Evolutionary conservation across 768 basidiomycete species (phyloP).

Genomic region (Goffeauzyma gilvescens): DNA sequence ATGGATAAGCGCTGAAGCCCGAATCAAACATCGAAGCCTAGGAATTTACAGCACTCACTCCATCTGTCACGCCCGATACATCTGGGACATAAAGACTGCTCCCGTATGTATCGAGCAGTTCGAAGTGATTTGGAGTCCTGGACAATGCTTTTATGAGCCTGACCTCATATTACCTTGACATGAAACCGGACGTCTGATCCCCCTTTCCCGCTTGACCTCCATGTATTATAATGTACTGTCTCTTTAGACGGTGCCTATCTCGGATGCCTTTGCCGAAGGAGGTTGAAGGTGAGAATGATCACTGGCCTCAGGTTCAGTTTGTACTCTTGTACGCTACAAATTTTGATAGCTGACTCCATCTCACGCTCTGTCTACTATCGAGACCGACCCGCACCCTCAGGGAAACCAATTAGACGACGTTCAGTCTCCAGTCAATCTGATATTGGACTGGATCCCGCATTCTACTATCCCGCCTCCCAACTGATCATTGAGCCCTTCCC

Average conservation of each 20-base stretch:
- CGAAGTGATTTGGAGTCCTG: conserved; percentile 18
- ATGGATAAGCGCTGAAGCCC: too few species aligned
- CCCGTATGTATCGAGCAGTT: conserved; percentile 15
- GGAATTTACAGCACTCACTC: conserved; percentile 2
- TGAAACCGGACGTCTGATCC: too few species aligned
- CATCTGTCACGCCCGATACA: conserved; percentile 14
- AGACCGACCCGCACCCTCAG: conserved; percentile 1
- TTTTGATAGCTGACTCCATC: neutral
- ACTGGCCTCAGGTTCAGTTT: too few species aligned
- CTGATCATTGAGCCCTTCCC: neutral
- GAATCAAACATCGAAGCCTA: too few species aligned
- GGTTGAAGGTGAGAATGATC: neutral
- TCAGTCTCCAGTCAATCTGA: conserved; percentile 9
- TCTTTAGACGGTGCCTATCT: conserved; percentile 8
- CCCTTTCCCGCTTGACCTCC: too few species aligned
- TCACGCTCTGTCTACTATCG: neutral
- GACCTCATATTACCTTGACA: too few species aligned
- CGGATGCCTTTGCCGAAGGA: conserved; percentile 4
- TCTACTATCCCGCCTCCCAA: too few species aligned
- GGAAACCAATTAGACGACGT: conserved; percentile 2
- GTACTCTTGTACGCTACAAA: too few species aligned
- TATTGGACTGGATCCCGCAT: too few species aligned
- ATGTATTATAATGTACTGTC: too few species aligned
- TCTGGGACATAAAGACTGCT: conserved; percentile 18
- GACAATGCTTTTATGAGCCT: too few species aligned